These are phyloP conservation scores for Beauveria bassiana DNA, from an alignment of 2,329 filamentous ascomycete species.

Conservation along the genomic window DNA sequence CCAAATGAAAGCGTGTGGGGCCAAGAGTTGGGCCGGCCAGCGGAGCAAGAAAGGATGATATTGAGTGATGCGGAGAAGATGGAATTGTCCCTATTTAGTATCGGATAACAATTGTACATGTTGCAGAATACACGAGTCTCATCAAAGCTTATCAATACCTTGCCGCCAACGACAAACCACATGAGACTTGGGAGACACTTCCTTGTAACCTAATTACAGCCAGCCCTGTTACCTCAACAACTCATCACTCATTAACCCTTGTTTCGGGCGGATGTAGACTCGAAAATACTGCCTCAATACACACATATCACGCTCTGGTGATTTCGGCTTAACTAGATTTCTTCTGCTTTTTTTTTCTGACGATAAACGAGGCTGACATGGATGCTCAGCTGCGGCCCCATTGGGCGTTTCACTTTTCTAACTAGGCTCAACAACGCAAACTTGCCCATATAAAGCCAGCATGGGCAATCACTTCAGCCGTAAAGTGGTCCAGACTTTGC, in stretches of 20 bases:
- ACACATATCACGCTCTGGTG: conserved; percentile 26
- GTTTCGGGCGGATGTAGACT: conserved; percentile 20
- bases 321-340: conserved; percentile 33
- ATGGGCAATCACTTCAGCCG: background rate
- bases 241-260: conserved; percentile 2
- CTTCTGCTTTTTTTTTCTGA: no score
- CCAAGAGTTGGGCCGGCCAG: background rate
- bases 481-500: background rate
- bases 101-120: no score
- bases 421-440: background rate
- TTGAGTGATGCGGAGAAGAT: no score
- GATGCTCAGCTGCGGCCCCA: background rate
- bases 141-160: no score
- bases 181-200: background rate
- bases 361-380: no score
- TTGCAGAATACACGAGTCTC: no score
- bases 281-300: conserved; percentile 29
- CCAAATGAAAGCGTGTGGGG: background rate
- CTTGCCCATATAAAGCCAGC: background rate
- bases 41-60: background rate
- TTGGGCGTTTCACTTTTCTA: background rate
- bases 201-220: background rate
- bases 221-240: conserved; percentile 1
- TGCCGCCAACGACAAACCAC: background rate
- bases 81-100: no score